A percentile compares a stretch with the other conserved stretches of the same genome.
These are phyloP conservation scores for Penicillium crustosum DNA, from an alignment of 2,329 filamentous ascomycete species.

Conservation along the genomic window DNA sequence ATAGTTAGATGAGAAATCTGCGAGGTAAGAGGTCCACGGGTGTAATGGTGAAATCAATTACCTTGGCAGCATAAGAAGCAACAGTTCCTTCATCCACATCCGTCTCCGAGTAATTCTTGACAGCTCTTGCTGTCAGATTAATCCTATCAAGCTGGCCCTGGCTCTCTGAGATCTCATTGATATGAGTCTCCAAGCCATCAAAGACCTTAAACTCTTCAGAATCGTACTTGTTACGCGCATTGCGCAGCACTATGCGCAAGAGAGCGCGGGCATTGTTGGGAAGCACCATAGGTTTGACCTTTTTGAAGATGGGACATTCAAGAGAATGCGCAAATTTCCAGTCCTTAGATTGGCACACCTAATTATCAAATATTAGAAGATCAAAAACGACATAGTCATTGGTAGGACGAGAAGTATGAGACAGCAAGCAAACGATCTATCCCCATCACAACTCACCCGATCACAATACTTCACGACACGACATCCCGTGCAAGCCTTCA, in stretches of 20 bases:
- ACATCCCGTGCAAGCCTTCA: constrained; percentile 61
- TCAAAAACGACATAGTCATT: background rate
- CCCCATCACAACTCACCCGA: constrained; percentile 47
- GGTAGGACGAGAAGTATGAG: background rate
- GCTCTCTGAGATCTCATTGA: constrained; percentile 48
- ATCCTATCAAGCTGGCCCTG: constrained; percentile 50
- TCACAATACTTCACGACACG: constrained; percentile 60
- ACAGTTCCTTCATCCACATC: constrained; percentile 46
- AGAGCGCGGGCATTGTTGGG: constrained; percentile 58
- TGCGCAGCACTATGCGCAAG: constrained; percentile 53
- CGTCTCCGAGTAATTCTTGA: constrained; percentile 53
- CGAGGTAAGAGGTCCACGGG: background rate
- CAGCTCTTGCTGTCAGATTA: constrained; percentile 54
- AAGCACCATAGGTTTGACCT: constrained; percentile 48
- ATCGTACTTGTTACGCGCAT: constrained; percentile 36
- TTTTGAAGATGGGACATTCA: constrained; percentile 57
- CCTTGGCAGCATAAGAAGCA: constrained; percentile 49
- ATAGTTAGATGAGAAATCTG: background rate
- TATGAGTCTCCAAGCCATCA: constrained; percentile 49
- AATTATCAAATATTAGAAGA: constrained; percentile 1
- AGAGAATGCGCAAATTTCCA: constrained; percentile 61
- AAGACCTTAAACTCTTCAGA: constrained; percentile 46
- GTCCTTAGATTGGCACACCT: constrained; percentile 60
- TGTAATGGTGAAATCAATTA: constrained; percentile 18
- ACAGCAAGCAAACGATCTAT: constrained; percentile 1